Evolutionary conservation across 1,284 basidiomycete genomes (phyloP).

Genomic region (Austropuccinia psidii): DNA sequence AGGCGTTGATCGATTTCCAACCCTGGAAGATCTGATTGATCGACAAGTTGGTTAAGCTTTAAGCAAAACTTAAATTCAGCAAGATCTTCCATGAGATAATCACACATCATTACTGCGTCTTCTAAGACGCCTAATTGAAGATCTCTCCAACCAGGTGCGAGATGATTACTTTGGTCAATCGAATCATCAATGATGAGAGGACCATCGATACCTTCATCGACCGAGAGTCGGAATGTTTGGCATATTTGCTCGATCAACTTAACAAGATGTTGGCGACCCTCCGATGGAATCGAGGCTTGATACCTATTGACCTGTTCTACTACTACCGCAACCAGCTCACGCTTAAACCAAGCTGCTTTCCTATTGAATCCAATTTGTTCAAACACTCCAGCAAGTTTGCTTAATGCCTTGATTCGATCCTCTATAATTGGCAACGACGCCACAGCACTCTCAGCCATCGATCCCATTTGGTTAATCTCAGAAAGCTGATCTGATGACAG

Average conservation of each 20-base stretch:
- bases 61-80: conserved; percentile 9
- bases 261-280: background rate
- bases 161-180: no score
- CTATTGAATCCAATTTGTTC: conserved; percentile 19
- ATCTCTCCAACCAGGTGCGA: background rate
- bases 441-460: conserved; percentile 8
- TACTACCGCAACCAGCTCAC: conserved; percentile 21
- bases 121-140: conserved; percentile 10
- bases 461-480: conserved; percentile 14
- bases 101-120: conserved; percentile 3
- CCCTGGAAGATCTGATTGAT: background rate
- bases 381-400: background rate
- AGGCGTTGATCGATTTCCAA: no score
- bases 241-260: conserved; percentile 11
- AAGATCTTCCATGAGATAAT: background rate
- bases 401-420: conserved; percentile 22
- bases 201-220: background rate
- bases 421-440: background rate
- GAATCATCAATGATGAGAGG: background rate
- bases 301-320: background rate
- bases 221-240: background rate
- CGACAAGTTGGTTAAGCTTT: conserved; percentile 4
- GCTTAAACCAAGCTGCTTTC: conserved; percentile 31
- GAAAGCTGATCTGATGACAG: background rate
- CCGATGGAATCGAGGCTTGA: background rate